phyloP scores from a whole-genome alignment of 2,329 filamentous ascomycete genomes.

The Sporothrix inflata region DNA sequence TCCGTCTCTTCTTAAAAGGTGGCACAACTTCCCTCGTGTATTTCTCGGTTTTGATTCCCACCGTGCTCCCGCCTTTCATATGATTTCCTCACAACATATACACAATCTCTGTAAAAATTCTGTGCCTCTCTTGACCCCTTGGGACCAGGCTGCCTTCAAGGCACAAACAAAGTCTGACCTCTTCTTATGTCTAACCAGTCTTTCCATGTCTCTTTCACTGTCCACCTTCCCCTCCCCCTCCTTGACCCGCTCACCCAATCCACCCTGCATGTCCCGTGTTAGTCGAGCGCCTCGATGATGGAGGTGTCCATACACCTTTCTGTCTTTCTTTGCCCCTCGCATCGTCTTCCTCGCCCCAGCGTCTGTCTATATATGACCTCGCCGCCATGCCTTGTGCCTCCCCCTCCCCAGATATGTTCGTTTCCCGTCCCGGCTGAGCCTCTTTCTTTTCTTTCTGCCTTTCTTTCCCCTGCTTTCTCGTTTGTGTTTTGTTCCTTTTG shows the following conservation, averaged over 20 bases:
- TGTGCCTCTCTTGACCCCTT: background rate
- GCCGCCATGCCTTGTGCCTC: background rate
- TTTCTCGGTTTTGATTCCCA: background rate
- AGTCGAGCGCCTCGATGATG: background rate
- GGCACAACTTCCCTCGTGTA: too few relatives aligned
- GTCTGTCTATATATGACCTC: constrained; percentile 18
- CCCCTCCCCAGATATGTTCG: background rate
- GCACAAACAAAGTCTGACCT: background rate
- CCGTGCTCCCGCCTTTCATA: background rate
- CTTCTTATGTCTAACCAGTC: background rate
- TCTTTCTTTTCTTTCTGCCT: background rate
- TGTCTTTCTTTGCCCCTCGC: background rate
- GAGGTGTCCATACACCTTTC: constrained; percentile 25
- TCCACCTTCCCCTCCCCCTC: background rate
- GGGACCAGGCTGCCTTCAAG: background rate
- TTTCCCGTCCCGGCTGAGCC: background rate
- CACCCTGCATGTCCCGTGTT: background rate
- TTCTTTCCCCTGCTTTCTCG: background rate
- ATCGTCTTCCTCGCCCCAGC: background rate
- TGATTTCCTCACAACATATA: background rate
- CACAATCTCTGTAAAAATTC: background rate
- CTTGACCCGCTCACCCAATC: background rate
- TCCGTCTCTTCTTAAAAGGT: too few relatives aligned
- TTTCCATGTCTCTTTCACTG: background rate
- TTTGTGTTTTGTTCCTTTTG: background rate